Percentiles rank a stretch among this genome's conserved stretches.
These are phyloP conservation scores for Leptodontidium sp. DNA, from an alignment of 2,329 filamentous ascomycete species.

Conservation along the genomic window DNA sequence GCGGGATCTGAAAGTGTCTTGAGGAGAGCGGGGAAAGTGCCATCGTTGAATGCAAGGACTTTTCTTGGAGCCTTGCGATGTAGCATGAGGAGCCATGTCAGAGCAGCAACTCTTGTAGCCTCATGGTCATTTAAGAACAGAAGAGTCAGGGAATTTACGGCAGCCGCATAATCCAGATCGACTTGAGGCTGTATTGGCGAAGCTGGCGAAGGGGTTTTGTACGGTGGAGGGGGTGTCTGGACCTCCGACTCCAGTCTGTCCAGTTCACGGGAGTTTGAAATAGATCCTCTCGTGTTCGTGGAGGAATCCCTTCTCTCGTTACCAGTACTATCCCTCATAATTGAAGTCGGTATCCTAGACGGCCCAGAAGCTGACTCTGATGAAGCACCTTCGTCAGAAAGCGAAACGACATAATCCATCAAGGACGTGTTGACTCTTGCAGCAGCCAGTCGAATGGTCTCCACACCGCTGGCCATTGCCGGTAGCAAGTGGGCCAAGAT, in stretches of 20 bases:
- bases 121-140: constrained; percentile 98
- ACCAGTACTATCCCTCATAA: constrained; percentile 47
- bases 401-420: constrained; percentile 92
- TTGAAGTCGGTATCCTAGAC: constrained; percentile 53
- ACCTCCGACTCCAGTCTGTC: constrained; percentile 61
- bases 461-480: constrained; percentile 90
- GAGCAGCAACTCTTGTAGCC: constrained; percentile 88
- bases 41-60: constrained; percentile 94
- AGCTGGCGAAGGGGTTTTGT: constrained; percentile 42
- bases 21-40: constrained; percentile 92
- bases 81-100: constrained; percentile 98
- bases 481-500: constrained; percentile 91
- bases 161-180: constrained; percentile 94
- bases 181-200: constrained; percentile 58
- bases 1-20: constrained; percentile 97
- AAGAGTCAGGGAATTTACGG: constrained; percentile 90
- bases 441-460: constrained; percentile 87
- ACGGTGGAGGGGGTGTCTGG: constrained; percentile 55
- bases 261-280: constrained; percentile 57
- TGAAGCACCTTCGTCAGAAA: constrained; percentile 71
- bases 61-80: constrained; percentile 94
- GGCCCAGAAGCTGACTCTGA: constrained; percentile 50
- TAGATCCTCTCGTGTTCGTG: constrained; percentile 46
- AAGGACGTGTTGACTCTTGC: constrained; percentile 88
- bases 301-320: constrained; percentile 45